Conservation (phyloP, 2,329 filamentous ascomycete genomes). For the Penicillium sp. region DNA sequence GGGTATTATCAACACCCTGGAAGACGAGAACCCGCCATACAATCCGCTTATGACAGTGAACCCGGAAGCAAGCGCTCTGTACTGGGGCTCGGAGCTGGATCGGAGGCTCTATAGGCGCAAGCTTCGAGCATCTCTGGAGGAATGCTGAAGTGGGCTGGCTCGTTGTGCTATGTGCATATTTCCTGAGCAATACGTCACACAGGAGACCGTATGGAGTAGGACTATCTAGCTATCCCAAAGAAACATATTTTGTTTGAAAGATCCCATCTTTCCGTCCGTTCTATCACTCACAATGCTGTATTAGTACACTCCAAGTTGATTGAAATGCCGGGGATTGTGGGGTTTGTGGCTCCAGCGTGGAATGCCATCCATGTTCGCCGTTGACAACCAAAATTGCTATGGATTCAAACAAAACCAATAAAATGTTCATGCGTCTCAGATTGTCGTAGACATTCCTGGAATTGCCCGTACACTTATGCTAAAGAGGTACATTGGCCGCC, state of each 20-base stretch:
- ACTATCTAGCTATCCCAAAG: neutral
- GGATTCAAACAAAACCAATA: neutral
- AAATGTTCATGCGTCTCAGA: too few species aligned
- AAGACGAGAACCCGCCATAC: constrained; percentile 83
- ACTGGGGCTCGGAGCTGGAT: constrained; percentile 77
- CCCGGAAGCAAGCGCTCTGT: constrained; percentile 78
- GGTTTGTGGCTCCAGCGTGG: constrained; percentile 17
- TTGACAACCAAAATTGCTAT: neutral
- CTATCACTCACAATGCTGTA: neutral
- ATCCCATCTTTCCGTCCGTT: neutral
- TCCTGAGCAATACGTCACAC: neutral
- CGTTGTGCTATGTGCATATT: neutral
- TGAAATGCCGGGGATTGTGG: neutral
- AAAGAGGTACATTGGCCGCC: neutral
- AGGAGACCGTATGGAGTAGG: too few species aligned
- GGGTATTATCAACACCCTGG: constrained; percentile 75
- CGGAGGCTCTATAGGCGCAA: constrained; percentile 82
- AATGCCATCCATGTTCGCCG: neutral
- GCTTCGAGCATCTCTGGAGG: constrained; percentile 52
- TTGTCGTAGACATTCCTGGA: too few species aligned
- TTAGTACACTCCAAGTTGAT: neutral
- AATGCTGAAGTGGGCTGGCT: neutral
- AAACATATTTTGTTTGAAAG: neutral
- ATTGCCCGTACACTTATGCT: too few species aligned
- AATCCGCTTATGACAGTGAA: constrained; percentile 87